These are phyloP conservation scores for Termitomyces sp. DNA, from an alignment of 768 basidiomycete genomes.

Conservation along the genomic window DNA sequence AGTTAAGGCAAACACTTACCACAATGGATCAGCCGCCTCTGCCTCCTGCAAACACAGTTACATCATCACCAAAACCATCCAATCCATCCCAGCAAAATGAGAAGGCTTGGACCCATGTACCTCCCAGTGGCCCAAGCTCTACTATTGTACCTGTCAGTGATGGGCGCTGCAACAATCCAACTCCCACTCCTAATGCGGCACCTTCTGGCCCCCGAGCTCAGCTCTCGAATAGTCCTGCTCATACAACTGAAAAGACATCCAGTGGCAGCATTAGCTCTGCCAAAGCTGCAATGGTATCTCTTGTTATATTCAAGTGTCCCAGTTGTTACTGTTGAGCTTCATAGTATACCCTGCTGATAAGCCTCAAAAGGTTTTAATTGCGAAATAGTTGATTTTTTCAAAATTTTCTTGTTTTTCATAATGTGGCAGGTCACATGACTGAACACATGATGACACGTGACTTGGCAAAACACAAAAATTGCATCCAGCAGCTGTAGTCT, in stretches of 20 bases:
- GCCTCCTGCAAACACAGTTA: conserved; percentile 4
- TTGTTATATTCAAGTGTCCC: background rate
- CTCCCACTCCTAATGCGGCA: conserved; percentile 29
- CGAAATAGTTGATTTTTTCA: no score
- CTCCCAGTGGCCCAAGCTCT: conserved; percentile 37
- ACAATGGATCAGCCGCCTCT: conserved; percentile 1
- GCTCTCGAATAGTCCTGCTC: conserved; percentile 26
- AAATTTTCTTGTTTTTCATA: no score
- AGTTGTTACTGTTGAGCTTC: background rate
- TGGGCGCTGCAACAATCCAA: conserved; percentile 29
- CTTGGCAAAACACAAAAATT: no score
- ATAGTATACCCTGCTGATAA: conserved; percentile 67
- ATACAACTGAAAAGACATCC: conserved; percentile 24
- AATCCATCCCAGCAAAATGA: conserved; percentile 21
- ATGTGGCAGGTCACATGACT: no score
- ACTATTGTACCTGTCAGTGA: conserved; percentile 28
- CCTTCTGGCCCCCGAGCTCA: conserved; percentile 63
- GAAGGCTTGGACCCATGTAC: conserved; percentile 29
- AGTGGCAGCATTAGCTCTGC: conserved; percentile 33
- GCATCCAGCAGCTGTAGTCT: no score
- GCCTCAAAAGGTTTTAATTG: no score
- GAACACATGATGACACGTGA: no score
- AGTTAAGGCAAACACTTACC: background rate
- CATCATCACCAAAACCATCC: conserved; percentile 27
- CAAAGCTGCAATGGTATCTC: conserved; percentile 49